Evolutionary conservation across 768 basidiomycete species (phyloP), one percentile per base, ranked within the genome.

Genomic region (Dentipellis fragilis): DNA sequence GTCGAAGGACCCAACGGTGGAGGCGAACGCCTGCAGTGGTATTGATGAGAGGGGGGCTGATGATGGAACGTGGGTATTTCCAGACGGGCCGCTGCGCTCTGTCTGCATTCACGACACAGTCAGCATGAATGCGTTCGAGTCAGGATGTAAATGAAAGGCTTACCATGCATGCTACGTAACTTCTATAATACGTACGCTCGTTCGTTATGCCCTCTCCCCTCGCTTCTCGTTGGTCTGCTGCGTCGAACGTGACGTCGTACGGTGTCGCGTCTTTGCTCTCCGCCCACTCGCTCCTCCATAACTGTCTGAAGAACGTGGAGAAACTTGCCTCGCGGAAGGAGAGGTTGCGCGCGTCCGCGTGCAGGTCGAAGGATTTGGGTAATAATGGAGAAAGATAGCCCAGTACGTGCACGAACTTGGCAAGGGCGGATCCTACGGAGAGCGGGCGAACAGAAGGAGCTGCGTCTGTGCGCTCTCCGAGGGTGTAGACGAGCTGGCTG

Each of bases 271-370:
- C 79, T 10, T 65, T 61, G 37, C 75, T 71, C 56, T 72, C 73
- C 0, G 75, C 75, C 78, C 78, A 80, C 14, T 77, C 74, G 55
- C 74, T 78, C 54, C 65, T 69, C 70, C 73, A 72, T 10, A 80
- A 62, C 35, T 76, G 72, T 17, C 63, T 61, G 22, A 76, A 46
- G 17, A 77, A 65, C 0, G 62, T 54, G 10, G 49, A 0, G 47
- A 73, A 58, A 1, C 73, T 71, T 6, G 67, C 63, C 21, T 77
- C 69, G n/a, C 62, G 62, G 58, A 66, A 76, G 1, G 75, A 71
- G 29, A 80, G 61, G 4, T 63, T 59, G 39, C 76, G 73, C 17
- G 71, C 65, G 55, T 78, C 77, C 10, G 70, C 69, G 57, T 76
- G 76, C 38, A 78, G 55, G 63, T 79, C 74, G 10, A 75, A 42